Evolutionary conservation across 495 filamentous ascomycete genomes (phyloP).

Genomic region (Penicillium macrosclerotiorum): DNA sequence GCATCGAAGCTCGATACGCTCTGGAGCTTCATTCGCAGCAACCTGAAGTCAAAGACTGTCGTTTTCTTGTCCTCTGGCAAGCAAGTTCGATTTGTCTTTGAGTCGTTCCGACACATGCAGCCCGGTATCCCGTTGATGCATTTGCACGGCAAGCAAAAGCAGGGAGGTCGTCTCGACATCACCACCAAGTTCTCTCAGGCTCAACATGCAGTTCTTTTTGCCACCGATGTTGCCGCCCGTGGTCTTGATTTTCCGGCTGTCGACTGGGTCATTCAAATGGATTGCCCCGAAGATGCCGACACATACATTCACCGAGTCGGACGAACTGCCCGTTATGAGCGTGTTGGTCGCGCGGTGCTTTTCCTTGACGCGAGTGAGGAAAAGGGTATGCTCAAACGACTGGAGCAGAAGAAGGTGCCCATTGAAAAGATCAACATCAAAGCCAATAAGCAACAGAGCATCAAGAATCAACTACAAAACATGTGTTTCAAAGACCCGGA

Average conservation of each 20-base stretch:
- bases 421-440: constrained; percentile 82
- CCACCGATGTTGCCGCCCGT: constrained; percentile 90
- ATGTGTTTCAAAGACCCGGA: constrained; percentile 95
- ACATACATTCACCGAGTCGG: constrained; percentile 98
- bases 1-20: constrained; percentile 86
- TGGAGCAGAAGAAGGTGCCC: constrained; percentile 84
- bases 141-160: constrained; percentile 92
- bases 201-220: constrained; percentile 83
- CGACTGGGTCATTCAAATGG: constrained; percentile 94
- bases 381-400: constrained; percentile 72
- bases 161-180: constrained; percentile 80
- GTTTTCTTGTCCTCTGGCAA: constrained; percentile 95
- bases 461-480: constrained; percentile 79
- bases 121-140: constrained; percentile 94
- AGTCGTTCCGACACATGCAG: constrained; percentile 88
- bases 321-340: constrained; percentile 90
- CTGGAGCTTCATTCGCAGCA: constrained; percentile 85
- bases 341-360: constrained; percentile 79
- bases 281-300: constrained; percentile 93
- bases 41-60: constrained; percentile 87
- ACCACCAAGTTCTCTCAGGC: constrained; percentile 75
- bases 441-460: constrained; percentile 82
- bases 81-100: constrained; percentile 93
- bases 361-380: constrained; percentile 94
- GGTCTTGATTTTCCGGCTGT: constrained; percentile 96